Base-by-base conservation (phyloP, 495 filamentous ascomycete species). In the Pseudevernia furfuracea region DNA sequence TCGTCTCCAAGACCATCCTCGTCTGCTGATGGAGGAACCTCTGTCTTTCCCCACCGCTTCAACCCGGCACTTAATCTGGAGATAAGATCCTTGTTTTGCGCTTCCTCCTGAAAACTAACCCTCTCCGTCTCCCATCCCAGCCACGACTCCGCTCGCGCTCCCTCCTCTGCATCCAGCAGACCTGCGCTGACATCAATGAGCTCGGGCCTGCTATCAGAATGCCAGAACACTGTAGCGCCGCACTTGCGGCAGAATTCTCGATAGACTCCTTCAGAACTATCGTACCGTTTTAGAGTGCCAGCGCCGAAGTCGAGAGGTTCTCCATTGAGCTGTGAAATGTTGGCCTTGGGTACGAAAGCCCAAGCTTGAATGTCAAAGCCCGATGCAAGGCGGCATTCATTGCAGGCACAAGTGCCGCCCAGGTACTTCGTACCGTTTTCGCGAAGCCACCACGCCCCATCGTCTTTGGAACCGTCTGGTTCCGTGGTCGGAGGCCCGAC, bases 201-300 rank as follows among this genome's bases (percentile, higher is more conserved):
- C 4, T 75, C 69, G 1, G 75, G 73, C 58, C 81, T 69, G 10
- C 71, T 72, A 25, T 77, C 75, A 23, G 66, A 68, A 10, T 69
- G 74, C 66, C 77, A 85, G 53, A 85, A 84, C 9, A 82, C 74
- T 15, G 70, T 74, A 1, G 82, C 81, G 15, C 81, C 81, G 66
- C 84, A 86, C 5, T 63, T 71, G 12, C 74, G 69, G 69, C 84
- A 86, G 66, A 82, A 83, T 30, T 80, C 81, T 10, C 82, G 72
- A 52, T 77, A 72, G 0, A 81, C 77, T 28, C 72, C 78, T 28
- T 74, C 63, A 1, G 76, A 79, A 14, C 77, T 81, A 8, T 67
- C 62, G 60, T 82, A 84, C 30, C 69, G 71, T 25, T 76, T 75
- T 46, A 82, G 71, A 4, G 78, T 79, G 6, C 82, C 81, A 17